phyloP scores from a whole-genome alignment of 1,139 yeast species.

The Taphrina deformans region DNA sequence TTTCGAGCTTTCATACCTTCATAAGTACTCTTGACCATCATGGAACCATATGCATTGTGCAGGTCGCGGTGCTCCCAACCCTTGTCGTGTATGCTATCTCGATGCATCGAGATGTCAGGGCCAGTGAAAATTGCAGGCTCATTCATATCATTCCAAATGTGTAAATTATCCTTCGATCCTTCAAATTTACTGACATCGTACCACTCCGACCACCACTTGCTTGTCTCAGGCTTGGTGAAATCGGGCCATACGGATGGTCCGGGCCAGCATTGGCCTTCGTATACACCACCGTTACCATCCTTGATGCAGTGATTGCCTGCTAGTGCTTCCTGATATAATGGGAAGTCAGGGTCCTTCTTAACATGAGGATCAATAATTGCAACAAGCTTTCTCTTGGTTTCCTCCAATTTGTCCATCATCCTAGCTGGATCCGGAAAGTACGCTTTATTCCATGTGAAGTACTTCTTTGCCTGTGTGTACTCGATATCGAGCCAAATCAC shows the following conservation, averaged over 20 bases:
- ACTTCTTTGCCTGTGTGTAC: constrained; percentile 79
- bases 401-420: constrained; percentile 64
- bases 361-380: constrained; percentile 91
- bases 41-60: constrained; percentile 79
- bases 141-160: constrained; percentile 97
- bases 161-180: constrained; percentile 61
- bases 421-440: constrained; percentile 71
- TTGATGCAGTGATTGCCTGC: constrained; percentile 50
- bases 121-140: constrained; percentile 95
- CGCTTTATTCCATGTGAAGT: constrained; percentile 84
- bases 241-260: constrained; percentile 96
- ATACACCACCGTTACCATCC: constrained; percentile 55
- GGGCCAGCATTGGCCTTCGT: constrained; percentile 95
- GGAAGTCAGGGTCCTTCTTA: constrained; percentile 59
- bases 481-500: constrained; percentile 95
- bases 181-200: constrained; percentile 46
- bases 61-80: constrained; percentile 87
- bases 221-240: constrained; percentile 65
- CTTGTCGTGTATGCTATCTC: constrained; percentile 73
- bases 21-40: constrained; percentile 77
- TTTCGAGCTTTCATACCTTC: constrained; percentile 61
- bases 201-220: constrained; percentile 59
- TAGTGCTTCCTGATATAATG: constrained; percentile 58
- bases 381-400: constrained; percentile 76
- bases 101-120: constrained; percentile 87